Evolutionary conservation across 495 filamentous ascomycete genomes (phyloP).

Genomic region (Trichoderma reesei): DNA sequence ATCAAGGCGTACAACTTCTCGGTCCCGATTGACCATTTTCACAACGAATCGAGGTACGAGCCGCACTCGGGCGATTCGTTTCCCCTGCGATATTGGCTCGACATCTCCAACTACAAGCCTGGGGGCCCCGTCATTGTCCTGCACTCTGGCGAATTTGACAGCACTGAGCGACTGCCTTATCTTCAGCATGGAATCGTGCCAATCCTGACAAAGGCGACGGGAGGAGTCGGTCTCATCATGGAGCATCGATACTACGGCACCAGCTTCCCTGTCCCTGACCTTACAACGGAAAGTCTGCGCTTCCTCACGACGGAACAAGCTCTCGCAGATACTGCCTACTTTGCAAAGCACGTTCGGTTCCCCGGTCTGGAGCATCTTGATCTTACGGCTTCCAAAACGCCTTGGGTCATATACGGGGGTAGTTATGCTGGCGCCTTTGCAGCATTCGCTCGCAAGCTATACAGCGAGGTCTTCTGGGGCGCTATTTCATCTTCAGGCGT

Average conservation of each 20-base stretch:
- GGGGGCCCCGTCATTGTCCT: constrained; percentile 69
- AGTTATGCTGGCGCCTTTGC: constrained; percentile 66
- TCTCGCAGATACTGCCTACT: constrained; percentile 61
- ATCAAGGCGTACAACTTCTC: constrained; percentile 43
- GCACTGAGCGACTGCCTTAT: constrained; percentile 45
- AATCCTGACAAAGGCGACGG: constrained; percentile 50
- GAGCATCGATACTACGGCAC: constrained; percentile 68
- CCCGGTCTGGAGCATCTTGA: constrained; percentile 51
- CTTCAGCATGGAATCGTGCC: constrained; percentile 61
- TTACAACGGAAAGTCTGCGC: constrained; percentile 55
- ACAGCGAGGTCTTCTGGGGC: constrained; percentile 59
- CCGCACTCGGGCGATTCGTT: constrained; percentile 55
- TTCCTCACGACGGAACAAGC: constrained; percentile 71
- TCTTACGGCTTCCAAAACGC: constrained; percentile 45
- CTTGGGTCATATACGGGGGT: constrained; percentile 65
- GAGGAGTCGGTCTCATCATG: constrained; percentile 62
- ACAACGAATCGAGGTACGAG: constrained; percentile 57
- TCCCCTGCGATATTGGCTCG: constrained; percentile 63
- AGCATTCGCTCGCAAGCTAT: constrained; percentile 57
- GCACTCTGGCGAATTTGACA: constrained; percentile 53
- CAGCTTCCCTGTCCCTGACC: constrained; percentile 47
- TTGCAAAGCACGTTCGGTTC: constrained; percentile 57
- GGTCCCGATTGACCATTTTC: constrained; percentile 66
- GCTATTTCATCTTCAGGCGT: constrained; percentile 64
- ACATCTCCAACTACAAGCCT: constrained; percentile 51